A percentile compares a stretch with the other conserved stretches of the same genome.
Conservation (phyloP, 75 land plant species). For the Adiantum capillusveneris region DNA sequence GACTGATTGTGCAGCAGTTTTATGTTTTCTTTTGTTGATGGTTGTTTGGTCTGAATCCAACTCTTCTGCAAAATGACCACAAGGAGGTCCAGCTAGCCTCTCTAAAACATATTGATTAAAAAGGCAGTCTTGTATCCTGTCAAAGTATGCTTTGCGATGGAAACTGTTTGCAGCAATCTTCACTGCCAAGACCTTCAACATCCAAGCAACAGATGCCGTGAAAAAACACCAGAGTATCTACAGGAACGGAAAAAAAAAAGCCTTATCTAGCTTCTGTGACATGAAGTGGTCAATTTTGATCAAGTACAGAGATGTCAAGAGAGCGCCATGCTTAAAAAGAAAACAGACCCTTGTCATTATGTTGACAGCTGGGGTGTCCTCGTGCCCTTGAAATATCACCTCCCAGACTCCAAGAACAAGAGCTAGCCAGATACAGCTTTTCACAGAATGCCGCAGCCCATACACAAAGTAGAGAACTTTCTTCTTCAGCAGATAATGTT, state of each 20-base stretch:
- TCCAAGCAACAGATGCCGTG: constrained; percentile 47
- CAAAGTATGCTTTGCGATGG: constrained; percentile 70
- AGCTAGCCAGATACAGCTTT: constrained; percentile 74
- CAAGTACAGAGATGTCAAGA: too few species aligned
- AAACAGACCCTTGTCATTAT: constrained; percentile 9
- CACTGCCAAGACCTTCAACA: constrained; percentile 47
- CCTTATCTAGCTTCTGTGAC: not conserved
- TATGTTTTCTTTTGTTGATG: too few species aligned
- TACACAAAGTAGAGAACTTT: constrained; percentile 80
- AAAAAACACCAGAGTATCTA: constrained; percentile 34
- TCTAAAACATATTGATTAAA: constrained; percentile 70
- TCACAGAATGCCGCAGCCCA: constrained; percentile 57
- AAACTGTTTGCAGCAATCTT: constrained; percentile 65
- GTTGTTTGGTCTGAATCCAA: not conserved
- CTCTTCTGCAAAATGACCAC: constrained; percentile 34
- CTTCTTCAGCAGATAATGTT: constrained; percentile 55
- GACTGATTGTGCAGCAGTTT: too few species aligned
- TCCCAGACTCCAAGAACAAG: constrained; percentile 46
- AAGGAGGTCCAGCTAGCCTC: constrained; percentile 67
- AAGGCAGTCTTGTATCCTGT: constrained; percentile 74
- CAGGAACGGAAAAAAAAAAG: not conserved
- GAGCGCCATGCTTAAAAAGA: too few species aligned
- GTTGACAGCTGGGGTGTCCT: constrained; percentile 14
- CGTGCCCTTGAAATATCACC: constrained; percentile 12
- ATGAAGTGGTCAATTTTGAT: too few species aligned